phyloP scores from a whole-genome alignment of 2,329 filamentous ascomycete species.

The Xylaria sp. region DNA sequence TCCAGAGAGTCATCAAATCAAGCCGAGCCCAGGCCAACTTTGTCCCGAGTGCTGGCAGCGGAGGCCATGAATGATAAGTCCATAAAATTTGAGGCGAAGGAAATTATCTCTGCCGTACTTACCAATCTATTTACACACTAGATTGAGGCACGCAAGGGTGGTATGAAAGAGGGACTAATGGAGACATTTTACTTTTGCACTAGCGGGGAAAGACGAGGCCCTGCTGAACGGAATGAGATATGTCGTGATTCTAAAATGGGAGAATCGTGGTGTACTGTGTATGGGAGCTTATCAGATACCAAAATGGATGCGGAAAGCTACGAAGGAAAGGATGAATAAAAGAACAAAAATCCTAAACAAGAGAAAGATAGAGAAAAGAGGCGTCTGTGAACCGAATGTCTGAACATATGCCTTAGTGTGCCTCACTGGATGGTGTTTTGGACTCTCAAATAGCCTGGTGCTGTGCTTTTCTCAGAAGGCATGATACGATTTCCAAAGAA shows the following conservation, averaged over 20 bases:
- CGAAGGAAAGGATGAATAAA: not conserved
- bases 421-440: not conserved
- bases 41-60: slow-evolving; percentile 51
- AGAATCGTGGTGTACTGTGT: slow-evolving; percentile 12
- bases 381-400: not conserved
- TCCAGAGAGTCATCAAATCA: slow-evolving; percentile 83
- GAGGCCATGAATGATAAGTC: not conserved
- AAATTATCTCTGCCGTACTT: not conserved
- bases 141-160: slow-evolving; percentile 6
- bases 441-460: not conserved
- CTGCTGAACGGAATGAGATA: slow-evolving; percentile 7
- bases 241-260: slow-evolving; percentile 2
- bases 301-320: slow-evolving; percentile 18
- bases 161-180: slow-evolving; percentile 31
- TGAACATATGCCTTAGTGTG: not conserved
- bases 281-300: slow-evolving; percentile 21
- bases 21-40: slow-evolving; percentile 67
- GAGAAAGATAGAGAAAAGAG: not conserved
- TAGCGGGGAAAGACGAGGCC: not conserved
- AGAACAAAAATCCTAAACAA: not conserved
- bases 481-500: no score
- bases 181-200: slow-evolving; percentile 24
- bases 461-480: no score
- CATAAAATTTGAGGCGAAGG: not conserved
- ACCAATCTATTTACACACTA: not conserved